These are phyloP conservation scores for Podaxis sp. DNA, from an alignment of 768 basidiomycete genomes.

Conservation along the genomic window DNA sequence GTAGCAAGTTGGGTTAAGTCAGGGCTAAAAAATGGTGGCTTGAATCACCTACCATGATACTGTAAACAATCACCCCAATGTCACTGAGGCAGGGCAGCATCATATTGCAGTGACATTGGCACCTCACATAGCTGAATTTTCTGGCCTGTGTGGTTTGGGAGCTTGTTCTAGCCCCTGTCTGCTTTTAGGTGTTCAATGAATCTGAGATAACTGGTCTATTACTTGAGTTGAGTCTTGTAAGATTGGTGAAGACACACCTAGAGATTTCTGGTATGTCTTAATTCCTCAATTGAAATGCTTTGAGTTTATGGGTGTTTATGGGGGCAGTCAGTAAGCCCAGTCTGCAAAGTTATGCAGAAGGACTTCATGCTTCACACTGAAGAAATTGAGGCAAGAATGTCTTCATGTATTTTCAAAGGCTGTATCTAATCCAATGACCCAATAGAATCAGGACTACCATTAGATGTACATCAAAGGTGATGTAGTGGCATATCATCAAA, in stretches of 20 bases:
- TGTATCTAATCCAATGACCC: background rate
- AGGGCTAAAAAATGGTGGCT: too few relatives aligned
- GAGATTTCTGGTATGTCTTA: conserved; percentile 35
- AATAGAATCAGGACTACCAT: conserved; percentile 34
- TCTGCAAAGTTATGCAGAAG: conserved; percentile 25
- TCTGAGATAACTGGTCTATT: conserved; percentile 31
- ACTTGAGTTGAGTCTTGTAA: conserved; percentile 30
- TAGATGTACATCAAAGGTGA: conserved; percentile 36
- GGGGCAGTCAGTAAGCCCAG: conserved; percentile 39
- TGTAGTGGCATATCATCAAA: conserved; percentile 30
- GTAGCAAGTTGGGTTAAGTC: too few relatives aligned
- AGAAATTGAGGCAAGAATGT: conserved; percentile 24
- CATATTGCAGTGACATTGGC: background rate
- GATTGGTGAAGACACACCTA: conserved; percentile 28
- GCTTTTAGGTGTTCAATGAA: conserved; percentile 28
- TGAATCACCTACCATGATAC: too few relatives aligned
- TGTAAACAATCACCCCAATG: too few relatives aligned
- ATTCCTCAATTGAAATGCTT: background rate
- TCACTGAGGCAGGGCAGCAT: too few relatives aligned
- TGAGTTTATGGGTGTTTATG: conserved; percentile 23
- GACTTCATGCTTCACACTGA: conserved; percentile 34
- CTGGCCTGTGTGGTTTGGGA: conserved; percentile 26
- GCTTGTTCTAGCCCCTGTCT: conserved; percentile 38
- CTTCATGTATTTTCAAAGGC: background rate
- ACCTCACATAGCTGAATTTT: conserved; percentile 32